Conservation (phyloP, 2,329 filamentous ascomycete genomes). For the Colletotrichum tamarilloi region DNA sequence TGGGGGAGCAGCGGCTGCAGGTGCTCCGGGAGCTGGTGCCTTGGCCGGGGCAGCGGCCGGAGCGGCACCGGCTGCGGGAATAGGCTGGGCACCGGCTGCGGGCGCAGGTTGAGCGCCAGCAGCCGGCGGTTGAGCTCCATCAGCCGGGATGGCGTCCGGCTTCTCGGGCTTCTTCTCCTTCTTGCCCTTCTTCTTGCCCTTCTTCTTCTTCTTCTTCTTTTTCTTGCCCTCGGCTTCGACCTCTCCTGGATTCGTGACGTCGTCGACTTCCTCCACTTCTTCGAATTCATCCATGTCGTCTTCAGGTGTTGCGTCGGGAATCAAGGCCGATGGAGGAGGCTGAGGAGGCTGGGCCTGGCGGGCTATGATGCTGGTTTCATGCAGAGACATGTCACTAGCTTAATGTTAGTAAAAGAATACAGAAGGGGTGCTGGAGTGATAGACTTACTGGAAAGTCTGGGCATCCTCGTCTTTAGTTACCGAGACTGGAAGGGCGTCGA, state of each 20-base stretch:
- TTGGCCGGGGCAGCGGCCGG: background rate
- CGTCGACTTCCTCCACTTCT: constrained; percentile 16
- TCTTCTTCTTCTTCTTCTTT: constrained; percentile 35
- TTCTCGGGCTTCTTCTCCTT: constrained; percentile 34
- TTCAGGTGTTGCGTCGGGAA: constrained; percentile 1
- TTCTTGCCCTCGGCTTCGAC: constrained; percentile 27
- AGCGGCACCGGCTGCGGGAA: background rate
- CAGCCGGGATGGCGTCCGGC: background rate
- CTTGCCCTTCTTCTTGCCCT: constrained; percentile 32
- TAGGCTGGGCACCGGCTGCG: background rate
- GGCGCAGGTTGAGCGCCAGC: background rate
- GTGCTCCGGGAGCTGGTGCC: background rate
- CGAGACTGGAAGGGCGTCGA: constrained; percentile 30
- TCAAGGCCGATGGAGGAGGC: background rate
- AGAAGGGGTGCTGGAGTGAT: fast-evolving
- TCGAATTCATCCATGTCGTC: constrained; percentile 7
- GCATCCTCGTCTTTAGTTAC: constrained; percentile 16
- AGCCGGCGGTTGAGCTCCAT: background rate
- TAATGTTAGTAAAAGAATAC: background rate
- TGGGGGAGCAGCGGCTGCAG: background rate
- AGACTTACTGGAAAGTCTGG: constrained; percentile 10
- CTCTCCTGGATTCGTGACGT: background rate
- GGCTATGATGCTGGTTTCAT: background rate
- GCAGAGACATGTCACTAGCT: constrained; percentile 16
- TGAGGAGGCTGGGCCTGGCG: constrained; percentile 19